Conservation (phyloP, 31 red algal genomes). For the Endocladia muricata region DNA sequence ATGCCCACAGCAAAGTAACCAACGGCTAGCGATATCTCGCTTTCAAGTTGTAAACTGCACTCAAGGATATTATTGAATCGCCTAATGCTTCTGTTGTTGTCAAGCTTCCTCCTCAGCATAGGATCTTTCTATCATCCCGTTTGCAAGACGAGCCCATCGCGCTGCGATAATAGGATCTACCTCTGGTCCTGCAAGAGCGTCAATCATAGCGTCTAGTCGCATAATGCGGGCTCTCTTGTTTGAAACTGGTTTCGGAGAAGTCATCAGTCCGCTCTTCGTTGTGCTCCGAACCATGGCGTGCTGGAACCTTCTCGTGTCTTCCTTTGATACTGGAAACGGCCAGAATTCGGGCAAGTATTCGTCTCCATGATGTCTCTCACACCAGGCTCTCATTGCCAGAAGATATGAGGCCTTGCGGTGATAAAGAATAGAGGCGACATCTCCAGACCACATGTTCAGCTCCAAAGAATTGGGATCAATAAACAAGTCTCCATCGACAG, state of each 20-base stretch:
- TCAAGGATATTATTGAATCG: too few species aligned
- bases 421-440: conserved; percentile 76
- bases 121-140: conserved; percentile 13
- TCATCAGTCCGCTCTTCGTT: conserved; percentile 25
- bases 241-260: conserved; percentile 1
- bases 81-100: too few species aligned
- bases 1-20: too few species aligned
- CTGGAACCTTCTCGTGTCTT: conserved; percentile 83
- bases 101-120: too few species aligned
- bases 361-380: conserved; percentile 82
- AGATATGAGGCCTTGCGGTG: conserved; percentile 91
- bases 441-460: conserved; percentile 87
- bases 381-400: conserved; percentile 88
- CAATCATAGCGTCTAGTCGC: conserved; percentile 57
- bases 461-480: conserved; percentile 88
- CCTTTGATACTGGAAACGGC: conserved; percentile 80
- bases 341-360: conserved; percentile 85
- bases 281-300: conserved; percentile 69
- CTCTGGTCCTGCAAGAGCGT: conserved; percentile 39
- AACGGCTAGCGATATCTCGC: too few species aligned
- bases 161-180: conserved; percentile 22
- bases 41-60: too few species aligned
- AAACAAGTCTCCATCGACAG: conserved; percentile 83
- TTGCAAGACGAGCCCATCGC: conserved; percentile 26
- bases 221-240: conserved; percentile 48